Conservation (phyloP, 1,284 basidiomycete genomes). For the Cutaneotrichosporon sp. region DNA sequence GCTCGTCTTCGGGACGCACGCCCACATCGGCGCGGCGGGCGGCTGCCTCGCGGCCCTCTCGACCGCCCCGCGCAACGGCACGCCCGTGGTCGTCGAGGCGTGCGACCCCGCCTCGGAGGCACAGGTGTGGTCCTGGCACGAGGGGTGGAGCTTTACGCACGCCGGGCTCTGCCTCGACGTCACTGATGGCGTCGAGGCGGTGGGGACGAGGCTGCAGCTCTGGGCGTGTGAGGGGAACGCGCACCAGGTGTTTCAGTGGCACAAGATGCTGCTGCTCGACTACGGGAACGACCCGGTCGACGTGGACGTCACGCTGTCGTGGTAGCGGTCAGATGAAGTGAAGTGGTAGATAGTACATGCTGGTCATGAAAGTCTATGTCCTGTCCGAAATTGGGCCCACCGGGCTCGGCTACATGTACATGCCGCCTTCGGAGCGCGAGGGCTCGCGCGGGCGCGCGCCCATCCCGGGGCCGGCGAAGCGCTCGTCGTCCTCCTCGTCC, state of each 20-base stretch:
- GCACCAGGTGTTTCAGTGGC: neutral
- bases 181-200: neutral
- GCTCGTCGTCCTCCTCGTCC: conserved; percentile 47
- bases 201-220: neutral
- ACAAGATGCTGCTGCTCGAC: neutral
- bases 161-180: neutral
- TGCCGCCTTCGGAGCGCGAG: conserved; percentile 28
- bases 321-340: too few species aligned
- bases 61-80: neutral
- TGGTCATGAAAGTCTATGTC: neutral
- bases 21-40: neutral
- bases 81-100: neutral
- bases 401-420: conserved; percentile 35
- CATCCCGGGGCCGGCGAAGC: conserved; percentile 38
- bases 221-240: neutral
- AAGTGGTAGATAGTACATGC: conserved; percentile 1
- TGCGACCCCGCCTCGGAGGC: neutral
- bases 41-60: neutral
- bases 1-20: neutral
- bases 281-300: neutral
- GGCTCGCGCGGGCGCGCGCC: conserved; percentile 22
- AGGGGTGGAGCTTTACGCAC: neutral
- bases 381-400: neutral
- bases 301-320: neutral
- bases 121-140: neutral